These are phyloP conservation scores for Yarrowia hollandica DNA, from an alignment of 805 yeast genomes.

Conservation along the genomic window DNA sequence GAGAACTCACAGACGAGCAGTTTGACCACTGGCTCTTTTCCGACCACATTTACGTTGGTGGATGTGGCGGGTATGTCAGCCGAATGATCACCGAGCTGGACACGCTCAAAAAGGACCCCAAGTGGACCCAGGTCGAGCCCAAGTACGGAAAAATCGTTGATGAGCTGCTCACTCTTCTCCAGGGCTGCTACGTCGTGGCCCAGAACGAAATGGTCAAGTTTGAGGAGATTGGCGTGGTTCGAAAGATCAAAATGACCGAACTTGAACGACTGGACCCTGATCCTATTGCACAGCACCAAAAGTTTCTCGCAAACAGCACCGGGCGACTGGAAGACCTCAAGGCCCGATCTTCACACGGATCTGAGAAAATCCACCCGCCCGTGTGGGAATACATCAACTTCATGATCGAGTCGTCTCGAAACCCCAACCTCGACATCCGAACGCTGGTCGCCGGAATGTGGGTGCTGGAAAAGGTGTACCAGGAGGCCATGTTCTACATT, in stretches of 20 bases:
- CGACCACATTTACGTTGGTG: slow-evolving; percentile 18
- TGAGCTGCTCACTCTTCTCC: not conserved
- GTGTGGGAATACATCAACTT: slow-evolving; percentile 26
- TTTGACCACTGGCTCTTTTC: slow-evolving; percentile 26
- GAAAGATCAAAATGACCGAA: slow-evolving; percentile 18
- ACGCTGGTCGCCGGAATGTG: slow-evolving; percentile 25
- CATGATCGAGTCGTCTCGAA: slow-evolving; percentile 9
- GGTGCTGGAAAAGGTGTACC: slow-evolving; percentile 25
- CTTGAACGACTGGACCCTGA: slow-evolving; percentile 7
- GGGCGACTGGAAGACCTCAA: not conserved
- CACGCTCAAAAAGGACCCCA: not conserved
- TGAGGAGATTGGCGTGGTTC: slow-evolving; percentile 13
- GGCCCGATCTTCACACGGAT: not conserved
- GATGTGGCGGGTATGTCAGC: slow-evolving; percentile 2
- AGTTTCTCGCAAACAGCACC: not conserved
- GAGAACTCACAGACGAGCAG: slow-evolving; percentile 18
- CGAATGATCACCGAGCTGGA: slow-evolving; percentile 14
- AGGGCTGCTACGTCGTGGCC: not conserved
- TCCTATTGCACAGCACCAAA: not conserved
- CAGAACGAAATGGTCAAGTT: slow-evolving; percentile 26
- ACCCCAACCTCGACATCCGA: not conserved
- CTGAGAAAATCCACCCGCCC: slow-evolving; percentile 20
- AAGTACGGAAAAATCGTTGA: slow-evolving; percentile 8
- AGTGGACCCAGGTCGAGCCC: slow-evolving; percentile 18
- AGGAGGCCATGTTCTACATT: slow-evolving; percentile 27